Evolutionary conservation across 2,329 filamentous ascomycete species (phyloP).

Genomic region (Fusarium algeriense): DNA sequence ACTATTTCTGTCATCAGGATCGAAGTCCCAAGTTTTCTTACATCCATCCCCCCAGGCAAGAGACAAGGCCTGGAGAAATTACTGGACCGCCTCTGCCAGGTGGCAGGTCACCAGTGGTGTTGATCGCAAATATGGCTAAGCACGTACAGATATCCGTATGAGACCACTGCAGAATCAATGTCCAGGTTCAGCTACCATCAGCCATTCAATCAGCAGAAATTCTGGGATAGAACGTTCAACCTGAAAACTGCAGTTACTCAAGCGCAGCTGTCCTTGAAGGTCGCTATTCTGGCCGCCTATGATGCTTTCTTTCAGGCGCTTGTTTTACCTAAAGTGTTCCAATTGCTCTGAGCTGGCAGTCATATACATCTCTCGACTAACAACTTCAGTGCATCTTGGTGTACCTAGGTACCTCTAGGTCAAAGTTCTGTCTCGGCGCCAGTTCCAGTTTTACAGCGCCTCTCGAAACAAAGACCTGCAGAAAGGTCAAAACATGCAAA

Average conservation of each 20-base stretch:
- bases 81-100: slow-evolving; percentile 39
- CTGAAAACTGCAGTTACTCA: slow-evolving; percentile 15
- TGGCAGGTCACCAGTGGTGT: slow-evolving; percentile 42
- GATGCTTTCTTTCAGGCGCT: slow-evolving; percentile 33
- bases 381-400: background rate
- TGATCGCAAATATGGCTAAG: slow-evolving; percentile 9
- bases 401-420: slow-evolving; percentile 7
- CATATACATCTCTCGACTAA: slow-evolving; percentile 22
- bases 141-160: slow-evolving; percentile 5
- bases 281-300: slow-evolving; percentile 26
- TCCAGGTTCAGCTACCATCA: slow-evolving; percentile 4
- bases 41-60: background rate
- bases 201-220: slow-evolving; percentile 5
- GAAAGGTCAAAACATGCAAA: slow-evolving; percentile 19
- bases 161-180: background rate
- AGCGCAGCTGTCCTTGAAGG: slow-evolving; percentile 16
- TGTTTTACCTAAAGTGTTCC: slow-evolving; percentile 34
- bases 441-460: slow-evolving; percentile 39
- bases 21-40: background rate
- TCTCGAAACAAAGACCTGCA: slow-evolving; percentile 46
- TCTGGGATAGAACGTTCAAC: slow-evolving; percentile 2
- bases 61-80: slow-evolving; percentile 33
- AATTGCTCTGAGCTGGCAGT: slow-evolving; percentile 8
- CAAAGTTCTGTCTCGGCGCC: slow-evolving; percentile 20
- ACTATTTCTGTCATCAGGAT: background rate